Percentiles rank a stretch among this genome's conserved stretches.
phyloP scores from a whole-genome alignment of 2,329 filamentous ascomycete species.

The Aspergillus clavatus region DNA sequence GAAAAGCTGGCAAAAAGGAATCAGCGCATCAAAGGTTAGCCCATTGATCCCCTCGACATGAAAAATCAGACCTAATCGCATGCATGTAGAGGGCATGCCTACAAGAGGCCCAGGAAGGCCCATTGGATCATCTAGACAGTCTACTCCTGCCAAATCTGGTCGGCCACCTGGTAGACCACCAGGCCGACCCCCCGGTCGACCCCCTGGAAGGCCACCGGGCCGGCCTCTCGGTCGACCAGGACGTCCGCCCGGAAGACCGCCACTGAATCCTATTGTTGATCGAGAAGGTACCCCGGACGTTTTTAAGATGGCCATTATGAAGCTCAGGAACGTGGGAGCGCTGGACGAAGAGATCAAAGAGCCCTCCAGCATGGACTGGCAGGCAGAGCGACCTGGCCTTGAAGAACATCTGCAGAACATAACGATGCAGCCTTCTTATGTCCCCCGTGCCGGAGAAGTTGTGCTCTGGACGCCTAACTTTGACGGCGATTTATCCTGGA shows the following conservation, averaged over 20 bases:
- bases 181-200: conserved; percentile 9
- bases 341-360: conserved; percentile 48
- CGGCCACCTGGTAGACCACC: conserved; percentile 7
- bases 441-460: conserved; percentile 53
- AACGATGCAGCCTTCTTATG: conserved; percentile 44
- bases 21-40: conserved; percentile 9
- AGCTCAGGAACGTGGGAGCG: conserved; percentile 39
- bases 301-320: conserved; percentile 47
- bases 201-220: conserved; percentile 5
- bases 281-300: conserved; percentile 53
- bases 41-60: not conserved
- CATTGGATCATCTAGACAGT: not conserved
- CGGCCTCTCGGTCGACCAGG: conserved; percentile 4
- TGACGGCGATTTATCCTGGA: conserved; percentile 35
- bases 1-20: conserved; percentile 14
- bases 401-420: conserved; percentile 40
- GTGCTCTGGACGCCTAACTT: conserved; percentile 48
- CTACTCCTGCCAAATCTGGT: conserved; percentile 2
- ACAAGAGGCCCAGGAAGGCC: conserved; percentile 6
- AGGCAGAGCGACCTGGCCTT: conserved; percentile 45
- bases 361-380: conserved; percentile 53
- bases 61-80: not conserved
- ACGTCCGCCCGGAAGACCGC: not conserved
- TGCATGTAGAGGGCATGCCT: conserved; percentile 5
- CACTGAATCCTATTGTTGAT: conserved; percentile 29